Base-by-base conservation (phyloP, 768 basidiomycete genomes). In the Leccinum boreale region DNA sequence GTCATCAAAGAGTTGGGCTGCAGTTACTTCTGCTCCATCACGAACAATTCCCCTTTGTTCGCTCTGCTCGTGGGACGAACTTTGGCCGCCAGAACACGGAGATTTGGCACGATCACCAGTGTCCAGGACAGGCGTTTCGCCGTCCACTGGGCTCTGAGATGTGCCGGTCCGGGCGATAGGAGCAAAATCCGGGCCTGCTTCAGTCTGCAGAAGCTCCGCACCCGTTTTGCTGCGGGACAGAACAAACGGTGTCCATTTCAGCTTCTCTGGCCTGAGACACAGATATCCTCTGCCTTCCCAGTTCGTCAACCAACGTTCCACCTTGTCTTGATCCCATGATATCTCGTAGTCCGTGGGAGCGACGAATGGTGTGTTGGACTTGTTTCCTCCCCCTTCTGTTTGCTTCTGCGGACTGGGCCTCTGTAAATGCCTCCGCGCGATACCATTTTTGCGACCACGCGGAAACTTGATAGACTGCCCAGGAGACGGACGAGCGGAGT, bases 201-300 rank as follows among this genome's bases (percentile, higher is more conserved):
- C 62, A 42, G 54, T 33, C 48, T 73, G 73, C 44, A 68, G 55
- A 26, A 68, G 45, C 51, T 74, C 67, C 12, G 59, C 67, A n/a
- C 65, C 68, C 3, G 60, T 60, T 61, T 70, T 71, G 45, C 70
- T 73, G 53, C 82, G 77, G 5, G 86, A 78, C 46, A 93, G 73
- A 39, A 97, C 75, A 73, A 96, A 98, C 26, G 96, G 96, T 60
- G 87, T 95, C 91, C 96, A 99, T 67, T 92, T 94, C 59, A 98
- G 79, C 70, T 85, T 85, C 67, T 96, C 93, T 1, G 94, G 87
- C 62, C 82, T 84, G 57, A 92, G 76, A 62, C 73, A 81, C 58
- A 94, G 67, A 64, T 93, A 90, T 5, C 89, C 90, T 73, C 94
- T 97, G 45, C 74, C 70, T 60, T 89, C 86, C 85, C 91, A 90